Conservation (phyloP, 2,329 filamentous ascomycete genomes). For the Lasiodiplodia hormozganensis region DNA sequence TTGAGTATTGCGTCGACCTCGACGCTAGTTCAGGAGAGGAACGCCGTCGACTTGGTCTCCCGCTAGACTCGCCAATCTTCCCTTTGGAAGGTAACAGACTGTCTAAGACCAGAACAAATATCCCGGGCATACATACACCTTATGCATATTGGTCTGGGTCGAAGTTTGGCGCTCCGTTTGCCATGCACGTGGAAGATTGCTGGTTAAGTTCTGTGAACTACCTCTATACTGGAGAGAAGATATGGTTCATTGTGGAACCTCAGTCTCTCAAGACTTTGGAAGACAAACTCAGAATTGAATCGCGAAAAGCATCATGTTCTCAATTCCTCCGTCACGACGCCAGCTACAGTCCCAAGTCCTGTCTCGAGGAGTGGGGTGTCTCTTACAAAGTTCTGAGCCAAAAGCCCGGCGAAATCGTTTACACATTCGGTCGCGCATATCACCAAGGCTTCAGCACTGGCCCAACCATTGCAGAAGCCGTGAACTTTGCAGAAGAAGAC, state of each 20-base stretch:
- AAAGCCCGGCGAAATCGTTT: neutral
- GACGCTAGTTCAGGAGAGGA: neutral
- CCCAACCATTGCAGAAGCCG: neutral
- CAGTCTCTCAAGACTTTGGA: neutral
- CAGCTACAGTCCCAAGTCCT: neutral
- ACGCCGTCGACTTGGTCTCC: neutral
- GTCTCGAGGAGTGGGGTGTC: constrained; percentile 6
- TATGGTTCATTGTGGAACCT: neutral
- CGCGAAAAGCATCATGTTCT: neutral
- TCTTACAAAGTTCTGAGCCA: constrained; percentile 4
- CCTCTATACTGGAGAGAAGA: constrained; percentile 8
- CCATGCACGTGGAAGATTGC: constrained; percentile 6
- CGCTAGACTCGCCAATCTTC: neutral
- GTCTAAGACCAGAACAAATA: neutral
- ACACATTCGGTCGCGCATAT: neutral
- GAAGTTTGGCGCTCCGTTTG: neutral
- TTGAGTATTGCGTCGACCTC: neutral
- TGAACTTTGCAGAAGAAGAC: constrained; percentile 7
- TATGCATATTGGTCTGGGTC: neutral
- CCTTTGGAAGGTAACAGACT: neutral
- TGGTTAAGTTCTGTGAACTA: neutral
- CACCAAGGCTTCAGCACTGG: constrained; percentile 18
- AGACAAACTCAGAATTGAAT: neutral
- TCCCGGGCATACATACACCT: neutral
- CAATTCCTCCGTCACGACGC: constrained; percentile 11